Conservation (phyloP, 805 yeast genomes). For the Barnettozyma pratensis region DNA sequence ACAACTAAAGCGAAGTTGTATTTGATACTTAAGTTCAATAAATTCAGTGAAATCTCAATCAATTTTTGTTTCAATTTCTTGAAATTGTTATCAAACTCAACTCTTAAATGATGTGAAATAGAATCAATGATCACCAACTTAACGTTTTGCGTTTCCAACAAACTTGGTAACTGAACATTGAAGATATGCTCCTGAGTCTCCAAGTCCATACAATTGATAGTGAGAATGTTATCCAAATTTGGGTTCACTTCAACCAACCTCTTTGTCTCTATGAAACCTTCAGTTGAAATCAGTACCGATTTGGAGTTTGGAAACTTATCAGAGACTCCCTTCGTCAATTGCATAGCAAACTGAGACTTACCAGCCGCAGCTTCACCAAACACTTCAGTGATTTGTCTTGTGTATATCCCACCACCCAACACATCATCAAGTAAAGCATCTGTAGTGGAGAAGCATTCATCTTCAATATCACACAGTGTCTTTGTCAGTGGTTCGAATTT, state of each 20-base stretch:
- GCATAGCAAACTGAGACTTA: conserved; percentile 75
- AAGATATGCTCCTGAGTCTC: conserved; percentile 72
- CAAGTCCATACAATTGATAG: conserved; percentile 58
- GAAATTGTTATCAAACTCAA: conserved; percentile 43
- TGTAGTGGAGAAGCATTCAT: conserved; percentile 43
- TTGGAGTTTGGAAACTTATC: conserved; percentile 38
- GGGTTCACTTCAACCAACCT: conserved; percentile 48
- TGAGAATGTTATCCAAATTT: conserved; percentile 38
- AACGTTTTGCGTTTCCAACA: conserved; percentile 36
- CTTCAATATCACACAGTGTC: not conserved
- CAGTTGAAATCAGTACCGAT: conserved; percentile 77
- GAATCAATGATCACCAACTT: conserved; percentile 73
- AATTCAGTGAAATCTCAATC: conserved; percentile 37
- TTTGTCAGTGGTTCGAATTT: conserved; percentile 21
- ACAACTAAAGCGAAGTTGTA: conserved; percentile 57
- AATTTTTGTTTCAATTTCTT: conserved; percentile 38
- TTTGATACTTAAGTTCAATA: conserved; percentile 44
- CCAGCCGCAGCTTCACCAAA: conserved; percentile 86
- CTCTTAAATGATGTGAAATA: conserved; percentile 74
- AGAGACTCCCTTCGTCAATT: conserved; percentile 56
- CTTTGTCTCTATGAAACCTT: conserved; percentile 62
- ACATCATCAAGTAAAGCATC: conserved; percentile 42
- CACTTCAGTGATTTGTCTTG: conserved; percentile 62
- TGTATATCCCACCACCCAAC: conserved; percentile 52
- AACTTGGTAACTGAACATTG: conserved; percentile 60